Base-by-base conservation (phyloP, 1,139 yeast genomes). In the Saccharomyces hybrid region DNA sequence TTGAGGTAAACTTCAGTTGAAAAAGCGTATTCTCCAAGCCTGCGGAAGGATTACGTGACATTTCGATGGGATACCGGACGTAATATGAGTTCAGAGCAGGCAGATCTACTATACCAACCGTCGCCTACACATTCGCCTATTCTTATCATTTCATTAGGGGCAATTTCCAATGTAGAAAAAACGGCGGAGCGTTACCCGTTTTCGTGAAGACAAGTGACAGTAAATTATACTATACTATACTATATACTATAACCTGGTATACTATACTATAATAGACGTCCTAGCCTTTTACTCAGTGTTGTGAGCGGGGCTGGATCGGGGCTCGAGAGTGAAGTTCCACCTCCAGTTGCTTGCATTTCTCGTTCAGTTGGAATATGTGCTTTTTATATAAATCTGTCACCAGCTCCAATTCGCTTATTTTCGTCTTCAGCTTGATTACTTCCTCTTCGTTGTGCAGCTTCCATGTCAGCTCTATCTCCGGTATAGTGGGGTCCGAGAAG, bases 351-450 rank as follows among this genome's bases (percentile, higher is more conserved):
- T 57, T 55, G 53, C 68, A 65, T 55, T 59, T 64, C 44, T 59
- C 61, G 49, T 91, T 97, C 59, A 91, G 76, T 67, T 90, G 96
- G 71, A 80, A 76, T 50, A 91, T 87, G 63, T 96, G 80, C 5
- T 95, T 81, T 61, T 88, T 80, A 73, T 88, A 88, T 59, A 91
- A 75, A 66, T 91, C 97, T 65, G 90, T 89, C 48, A 91, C 96
- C 50, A 91, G 77, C 69, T 93, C 98, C 57, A 91, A 77, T 68
- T 91, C 98, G 14, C 89, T 83, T 31, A 90, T 88, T 54, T 96
- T 76, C 0, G 96, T 88, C 59, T 82, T 81, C 58, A 89, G 73
- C 46, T 78, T 75, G 26, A 82, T 80, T 14, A 78, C 73, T 59
- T 79, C 84, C 60, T 77, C 80, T 47, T 68, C 68, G 58, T 63